A percentile compares a stretch with the other conserved stretches of the same genome.
Evolutionary conservation across 495 filamentous ascomycete species (phyloP).

Genomic region (Podospora tetraspora): DNA sequence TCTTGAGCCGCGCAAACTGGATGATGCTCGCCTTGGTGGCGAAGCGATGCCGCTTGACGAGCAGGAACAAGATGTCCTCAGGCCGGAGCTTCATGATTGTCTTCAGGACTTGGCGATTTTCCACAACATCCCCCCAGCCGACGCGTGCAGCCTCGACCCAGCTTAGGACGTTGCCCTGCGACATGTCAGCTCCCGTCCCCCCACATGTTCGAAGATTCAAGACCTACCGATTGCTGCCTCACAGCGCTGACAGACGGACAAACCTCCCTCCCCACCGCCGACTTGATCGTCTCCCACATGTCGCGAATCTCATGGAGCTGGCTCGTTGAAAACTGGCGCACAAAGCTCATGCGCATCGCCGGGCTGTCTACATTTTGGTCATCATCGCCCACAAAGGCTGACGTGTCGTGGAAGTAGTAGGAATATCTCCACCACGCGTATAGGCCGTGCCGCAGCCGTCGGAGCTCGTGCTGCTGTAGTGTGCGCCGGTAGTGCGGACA

Average conservation of each 20-base stretch:
- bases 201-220: not conserved
- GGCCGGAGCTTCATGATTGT: slow-evolving; percentile 39
- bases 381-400: slow-evolving; percentile 8
- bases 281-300: slow-evolving; percentile 28
- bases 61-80: slow-evolving; percentile 29
- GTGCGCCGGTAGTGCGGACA: slow-evolving; percentile 57
- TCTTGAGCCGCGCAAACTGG: slow-evolving; percentile 16
- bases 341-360: slow-evolving; percentile 27
- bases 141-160: slow-evolving; percentile 26
- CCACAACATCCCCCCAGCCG: slow-evolving; percentile 31
- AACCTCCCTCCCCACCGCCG: slow-evolving; percentile 30
- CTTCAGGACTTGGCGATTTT: slow-evolving; percentile 25
- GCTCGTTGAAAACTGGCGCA: slow-evolving; percentile 31
- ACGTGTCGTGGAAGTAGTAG: slow-evolving; percentile 30
- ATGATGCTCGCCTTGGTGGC: slow-evolving; percentile 27
- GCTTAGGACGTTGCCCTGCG: slow-evolving; percentile 11
- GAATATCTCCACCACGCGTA: slow-evolving; percentile 63
- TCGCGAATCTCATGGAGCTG: slow-evolving; percentile 34
- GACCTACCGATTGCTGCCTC: slow-evolving; percentile 26
- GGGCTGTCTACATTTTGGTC: slow-evolving; percentile 1
- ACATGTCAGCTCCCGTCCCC: slow-evolving; percentile 10
- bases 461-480: slow-evolving; percentile 51
- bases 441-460: slow-evolving; percentile 58
- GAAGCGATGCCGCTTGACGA: slow-evolving; percentile 28
- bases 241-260: slow-evolving; percentile 33